Percentiles rank a stretch among this genome's conserved stretches.
phyloP scores from a whole-genome alignment of 768 basidiomycete species.

The Psilocybe subaeruginosa region DNA sequence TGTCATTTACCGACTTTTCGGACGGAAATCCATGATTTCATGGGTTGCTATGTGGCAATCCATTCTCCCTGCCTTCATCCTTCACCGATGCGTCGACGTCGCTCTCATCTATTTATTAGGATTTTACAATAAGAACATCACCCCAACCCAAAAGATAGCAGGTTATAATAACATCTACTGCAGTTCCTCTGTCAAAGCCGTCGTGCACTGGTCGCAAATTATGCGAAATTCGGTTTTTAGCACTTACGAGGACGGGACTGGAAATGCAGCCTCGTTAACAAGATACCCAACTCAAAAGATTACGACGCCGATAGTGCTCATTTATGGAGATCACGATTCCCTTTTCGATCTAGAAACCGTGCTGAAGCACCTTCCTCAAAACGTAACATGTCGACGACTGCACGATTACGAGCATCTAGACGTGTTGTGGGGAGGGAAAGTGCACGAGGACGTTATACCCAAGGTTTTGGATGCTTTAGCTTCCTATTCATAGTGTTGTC shows the following conservation, averaged over 20 bases:
- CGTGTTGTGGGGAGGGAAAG: slow-evolving; percentile 23
- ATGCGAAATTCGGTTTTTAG: slow-evolving; percentile 20
- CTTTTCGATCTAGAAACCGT: slow-evolving; percentile 14
- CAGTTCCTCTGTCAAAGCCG: slow-evolving; percentile 23
- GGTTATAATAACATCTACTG: slow-evolving; percentile 22
- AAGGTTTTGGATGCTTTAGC: slow-evolving; percentile 17
- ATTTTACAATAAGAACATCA: slow-evolving; percentile 18
- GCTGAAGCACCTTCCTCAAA: slow-evolving; percentile 17
- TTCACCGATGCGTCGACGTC: slow-evolving; percentile 15
- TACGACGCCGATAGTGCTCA: slow-evolving; percentile 18
- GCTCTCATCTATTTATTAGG: slow-evolving; percentile 15
- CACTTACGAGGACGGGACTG: slow-evolving; percentile 8
- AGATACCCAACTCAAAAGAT: slow-evolving; percentile 21
- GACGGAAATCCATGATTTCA: slow-evolving; percentile 17
- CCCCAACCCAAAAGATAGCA: slow-evolving; percentile 17
- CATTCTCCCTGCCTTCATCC: slow-evolving; percentile 17
- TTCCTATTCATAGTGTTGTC: not conserved
- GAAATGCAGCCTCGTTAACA: not conserved
- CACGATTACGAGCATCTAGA: slow-evolving; percentile 23
- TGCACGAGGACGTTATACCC: slow-evolving; percentile 25
- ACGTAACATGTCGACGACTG: slow-evolving; percentile 8
- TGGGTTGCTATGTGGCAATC: slow-evolving; percentile 17
- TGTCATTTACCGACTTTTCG: slow-evolving; percentile 15
- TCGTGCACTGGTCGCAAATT: slow-evolving; percentile 24
- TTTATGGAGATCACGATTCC: slow-evolving; percentile 21